phyloP scores from a whole-genome alignment of 1,284 basidiomycete species.

The Pyrrhoderma noxium region DNA sequence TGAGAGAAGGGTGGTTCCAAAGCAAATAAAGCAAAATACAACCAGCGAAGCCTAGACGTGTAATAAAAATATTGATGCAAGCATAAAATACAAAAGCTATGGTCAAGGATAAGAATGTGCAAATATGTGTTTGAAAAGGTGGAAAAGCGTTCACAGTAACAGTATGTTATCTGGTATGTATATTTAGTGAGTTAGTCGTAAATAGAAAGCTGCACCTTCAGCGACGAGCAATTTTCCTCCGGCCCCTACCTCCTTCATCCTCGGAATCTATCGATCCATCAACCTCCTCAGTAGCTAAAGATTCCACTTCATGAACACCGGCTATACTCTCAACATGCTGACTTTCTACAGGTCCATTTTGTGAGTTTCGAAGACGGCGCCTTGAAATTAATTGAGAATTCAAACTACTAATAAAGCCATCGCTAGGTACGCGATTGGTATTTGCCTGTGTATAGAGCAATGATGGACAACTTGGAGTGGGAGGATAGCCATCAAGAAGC shows the following conservation, averaged over 20 bases:
- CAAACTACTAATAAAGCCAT: neutral
- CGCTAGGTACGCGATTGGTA: neutral
- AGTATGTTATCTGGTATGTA: too few species aligned
- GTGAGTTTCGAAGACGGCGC: neutral
- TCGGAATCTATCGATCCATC: constrained; percentile 13
- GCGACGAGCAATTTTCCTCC: constrained; percentile 11
- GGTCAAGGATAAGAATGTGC: too few species aligned
- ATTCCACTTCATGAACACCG: neutral
- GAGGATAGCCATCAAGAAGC: too few species aligned
- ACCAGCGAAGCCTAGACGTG: too few species aligned
- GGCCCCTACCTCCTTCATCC: constrained; percentile 11
- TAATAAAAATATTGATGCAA: too few species aligned
- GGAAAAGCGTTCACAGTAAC: too few species aligned
- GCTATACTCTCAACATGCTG: neutral
- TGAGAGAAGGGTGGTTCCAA: too few species aligned
- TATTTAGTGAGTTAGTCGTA: too few species aligned
- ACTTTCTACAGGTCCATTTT: neutral
- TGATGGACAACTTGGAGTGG: neutral
- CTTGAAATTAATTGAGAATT: neutral
- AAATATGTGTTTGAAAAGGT: too few species aligned
- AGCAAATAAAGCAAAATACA: too few species aligned
- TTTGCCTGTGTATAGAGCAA: neutral
- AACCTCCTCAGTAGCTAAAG: neutral
- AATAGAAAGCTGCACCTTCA: too few species aligned
- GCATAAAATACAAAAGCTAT: too few species aligned